phyloP scores from a whole-genome alignment of 2,329 filamentous ascomycete species.

The Ceratocystis ficicola region DNA sequence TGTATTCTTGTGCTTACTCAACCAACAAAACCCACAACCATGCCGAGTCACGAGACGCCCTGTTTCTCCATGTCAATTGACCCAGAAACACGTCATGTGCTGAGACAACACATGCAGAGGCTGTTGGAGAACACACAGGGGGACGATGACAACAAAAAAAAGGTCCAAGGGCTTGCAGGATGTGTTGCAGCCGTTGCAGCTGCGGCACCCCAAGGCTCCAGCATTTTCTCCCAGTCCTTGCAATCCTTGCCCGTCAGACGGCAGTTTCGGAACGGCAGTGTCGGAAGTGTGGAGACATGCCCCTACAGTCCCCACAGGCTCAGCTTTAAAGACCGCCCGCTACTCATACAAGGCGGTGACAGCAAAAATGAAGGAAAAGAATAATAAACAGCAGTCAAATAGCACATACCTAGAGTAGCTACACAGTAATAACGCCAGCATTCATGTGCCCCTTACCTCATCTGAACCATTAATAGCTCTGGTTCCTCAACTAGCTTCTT shows the following conservation, averaged over 20 bases:
- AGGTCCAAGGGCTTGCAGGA: too few relatives aligned
- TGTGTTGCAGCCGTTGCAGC: too few relatives aligned
- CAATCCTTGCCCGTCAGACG: neutral
- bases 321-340: neutral
- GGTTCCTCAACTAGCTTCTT: slow-evolving; percentile 69
- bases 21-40: neutral
- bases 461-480: slow-evolving; percentile 71
- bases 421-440: neutral
- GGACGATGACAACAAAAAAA: neutral
- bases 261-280: neutral
- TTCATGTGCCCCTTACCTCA: slow-evolving; percentile 43
- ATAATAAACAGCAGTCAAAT: neutral
- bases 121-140: neutral
- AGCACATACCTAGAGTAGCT: neutral
- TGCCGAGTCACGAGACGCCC: neutral
- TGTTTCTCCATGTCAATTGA: slow-evolving; percentile 3
- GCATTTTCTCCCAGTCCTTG: neutral
- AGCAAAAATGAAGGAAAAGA: neutral
- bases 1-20: neutral
- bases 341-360: neutral
- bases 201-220: neutral
- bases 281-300: neutral
- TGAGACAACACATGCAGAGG: slow-evolving; percentile 2
- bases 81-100: slow-evolving; percentile 9
- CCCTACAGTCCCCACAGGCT: neutral